Conservation (phyloP, 139 green algal species). For the Micractinium conductrix region DNA sequence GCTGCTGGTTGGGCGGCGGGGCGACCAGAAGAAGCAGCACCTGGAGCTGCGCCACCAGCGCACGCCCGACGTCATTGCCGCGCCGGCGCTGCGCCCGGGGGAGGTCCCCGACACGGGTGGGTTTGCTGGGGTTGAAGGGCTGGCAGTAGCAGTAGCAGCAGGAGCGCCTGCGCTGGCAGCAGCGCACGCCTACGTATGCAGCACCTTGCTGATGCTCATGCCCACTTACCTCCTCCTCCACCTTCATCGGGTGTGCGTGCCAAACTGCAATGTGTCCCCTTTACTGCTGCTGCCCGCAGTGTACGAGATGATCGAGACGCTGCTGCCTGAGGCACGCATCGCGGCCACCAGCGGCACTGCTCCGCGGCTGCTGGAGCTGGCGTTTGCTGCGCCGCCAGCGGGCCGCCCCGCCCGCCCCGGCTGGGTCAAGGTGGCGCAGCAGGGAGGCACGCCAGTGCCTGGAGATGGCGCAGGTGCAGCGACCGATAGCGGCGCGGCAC, state of each 20-base stretch:
- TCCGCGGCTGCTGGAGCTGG: neutral
- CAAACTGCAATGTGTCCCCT: neutral
- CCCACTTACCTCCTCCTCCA: neutral
- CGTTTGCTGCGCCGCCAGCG: neutral
- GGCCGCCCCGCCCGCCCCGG: neutral
- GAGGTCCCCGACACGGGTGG: neutral
- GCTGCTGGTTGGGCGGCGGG: constrained; percentile 13
- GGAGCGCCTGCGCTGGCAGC: no score
- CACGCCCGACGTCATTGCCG: constrained; percentile 80
- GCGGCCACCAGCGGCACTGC: constrained; percentile 67
- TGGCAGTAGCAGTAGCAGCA: neutral
- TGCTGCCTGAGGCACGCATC: constrained; percentile 71
- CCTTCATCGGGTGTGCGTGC: no score
- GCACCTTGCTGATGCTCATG: neutral
- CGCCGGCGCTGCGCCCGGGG: constrained; percentile 7
- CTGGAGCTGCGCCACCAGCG: constrained; percentile 92
- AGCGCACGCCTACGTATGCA: neutral
- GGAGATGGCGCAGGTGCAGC: no score
- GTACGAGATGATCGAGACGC: constrained; percentile 70
- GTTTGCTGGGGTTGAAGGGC: neutral
- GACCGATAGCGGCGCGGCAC: no score
- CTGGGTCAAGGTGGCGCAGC: neutral
- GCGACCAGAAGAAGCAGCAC: neutral
- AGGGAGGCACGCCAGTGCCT: no score
- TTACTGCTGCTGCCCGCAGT: neutral